phyloP scores from a whole-genome alignment of 2,329 filamentous ascomycete genomes.

The Trichoderma simmonsii region DNA sequence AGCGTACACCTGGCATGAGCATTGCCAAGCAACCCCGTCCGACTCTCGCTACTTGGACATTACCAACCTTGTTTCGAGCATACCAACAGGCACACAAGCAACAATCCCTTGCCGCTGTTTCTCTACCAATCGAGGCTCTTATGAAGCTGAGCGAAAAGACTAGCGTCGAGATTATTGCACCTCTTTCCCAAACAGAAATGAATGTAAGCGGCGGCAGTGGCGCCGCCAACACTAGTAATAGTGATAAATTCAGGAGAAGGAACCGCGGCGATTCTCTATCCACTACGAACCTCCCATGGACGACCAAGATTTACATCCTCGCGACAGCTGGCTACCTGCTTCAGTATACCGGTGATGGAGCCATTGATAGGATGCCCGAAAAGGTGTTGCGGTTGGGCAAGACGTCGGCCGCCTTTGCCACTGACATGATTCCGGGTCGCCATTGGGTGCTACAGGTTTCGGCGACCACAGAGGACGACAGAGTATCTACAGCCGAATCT shows the following conservation, averaged over 20 bases:
- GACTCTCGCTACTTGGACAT: slow-evolving; percentile 53
- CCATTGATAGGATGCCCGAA: slow-evolving; percentile 69
- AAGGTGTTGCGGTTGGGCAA: slow-evolving; percentile 69
- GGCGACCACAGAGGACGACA: slow-evolving; percentile 60
- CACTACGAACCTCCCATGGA: slow-evolving; percentile 13
- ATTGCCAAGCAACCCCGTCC: slow-evolving; percentile 27
- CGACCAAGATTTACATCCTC: slow-evolving; percentile 66
- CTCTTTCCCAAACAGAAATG: slow-evolving; percentile 2
- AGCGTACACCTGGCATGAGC: slow-evolving; percentile 21
- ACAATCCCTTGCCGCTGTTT: slow-evolving; percentile 64
- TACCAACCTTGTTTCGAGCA: slow-evolving; percentile 79
- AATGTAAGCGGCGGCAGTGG: background rate
- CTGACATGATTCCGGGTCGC: slow-evolving; percentile 72
- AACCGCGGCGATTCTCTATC: slow-evolving; percentile 19
- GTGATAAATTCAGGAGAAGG: slow-evolving; percentile 22
- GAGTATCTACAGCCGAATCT: slow-evolving; percentile 46
- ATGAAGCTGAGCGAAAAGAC: slow-evolving; percentile 58
- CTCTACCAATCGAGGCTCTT: slow-evolving; percentile 65
- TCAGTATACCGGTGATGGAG: slow-evolving; percentile 69
- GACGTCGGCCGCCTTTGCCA: slow-evolving; percentile 75
- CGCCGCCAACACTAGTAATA: background rate
- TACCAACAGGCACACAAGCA: slow-evolving; percentile 81
- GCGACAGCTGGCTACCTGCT: slow-evolving; percentile 69
- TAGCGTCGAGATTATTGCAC: slow-evolving; percentile 24
- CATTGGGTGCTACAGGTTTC: slow-evolving; percentile 79